Evolutionary conservation across 495 filamentous ascomycete genomes (phyloP), one percentile per base, ranked within the genome.

Genomic region (Pyrenopolyporus hunteri): DNA sequence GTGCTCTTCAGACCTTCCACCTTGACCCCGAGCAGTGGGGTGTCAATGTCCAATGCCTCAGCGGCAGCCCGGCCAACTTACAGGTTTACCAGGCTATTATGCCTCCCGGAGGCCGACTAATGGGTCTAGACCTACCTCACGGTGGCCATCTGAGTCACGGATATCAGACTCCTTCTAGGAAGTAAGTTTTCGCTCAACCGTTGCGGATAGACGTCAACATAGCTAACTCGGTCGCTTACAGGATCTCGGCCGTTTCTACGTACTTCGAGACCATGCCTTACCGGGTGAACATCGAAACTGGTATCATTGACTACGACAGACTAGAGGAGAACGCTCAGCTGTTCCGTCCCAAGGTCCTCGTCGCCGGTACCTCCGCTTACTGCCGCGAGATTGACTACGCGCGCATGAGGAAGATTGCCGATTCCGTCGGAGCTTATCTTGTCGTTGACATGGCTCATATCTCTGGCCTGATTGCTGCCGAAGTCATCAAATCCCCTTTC

Each of bases 71-170:
- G 57, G 94, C 94, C 76, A 99, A 99, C 78, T 78, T 99, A 58
- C 93, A 98, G 83, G 92, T 96, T 64, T 98, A 99, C 82, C 95
- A 98, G 82, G 94, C 94, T 58, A 88, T 99, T 72, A 97, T 98
- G 93, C 87, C 87, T 71, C 91, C 92, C 26, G 94, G 97, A 73
- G 94, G 97, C 64, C 85, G 94, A 64, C 78, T 99, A 64, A 98
- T 99, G 95, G 94, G 95, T 66, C 80, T 99, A 66, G 94, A 99
- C 72, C 83, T 99, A 49, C 94, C 94, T 63, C 94, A 99, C 76
- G 94, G 94, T 79, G 94, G 94, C 57, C 94, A 99, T 83, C 82
- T 99, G 81, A 91, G 87, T 74, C 94, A 99, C 82, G 94, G 94
- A 63, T 99, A 99, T 81, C 94, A 98, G 80, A 98, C 91, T 19